Evolutionary conservation across 2,329 filamentous ascomycete genomes (phyloP).

Genomic region (Sporothrix brunneoviolacea): DNA sequence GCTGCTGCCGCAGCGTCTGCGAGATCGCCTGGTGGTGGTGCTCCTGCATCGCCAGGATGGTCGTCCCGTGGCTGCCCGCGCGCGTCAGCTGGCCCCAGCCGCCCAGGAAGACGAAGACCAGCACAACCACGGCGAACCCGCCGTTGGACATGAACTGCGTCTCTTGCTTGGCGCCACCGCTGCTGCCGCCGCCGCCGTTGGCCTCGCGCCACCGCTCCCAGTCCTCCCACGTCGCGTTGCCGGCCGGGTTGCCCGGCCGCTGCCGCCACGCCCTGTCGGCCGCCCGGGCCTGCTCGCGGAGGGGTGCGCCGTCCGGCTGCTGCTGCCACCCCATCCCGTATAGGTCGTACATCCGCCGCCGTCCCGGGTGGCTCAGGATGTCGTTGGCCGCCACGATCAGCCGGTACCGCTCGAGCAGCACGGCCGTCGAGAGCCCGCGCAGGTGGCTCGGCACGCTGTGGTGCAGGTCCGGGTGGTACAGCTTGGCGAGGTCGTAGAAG

Average conservation of each 20-base stretch:
- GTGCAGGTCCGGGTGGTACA: constrained; percentile 82
- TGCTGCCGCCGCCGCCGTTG: constrained; percentile 35
- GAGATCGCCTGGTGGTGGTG: constrained; percentile 61
- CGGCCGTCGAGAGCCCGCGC: constrained; percentile 47
- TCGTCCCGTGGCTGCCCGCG: constrained; percentile 55
- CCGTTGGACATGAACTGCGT: constrained; percentile 69
- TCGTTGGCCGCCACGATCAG: constrained; percentile 82
- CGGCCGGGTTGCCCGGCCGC: constrained; percentile 40
- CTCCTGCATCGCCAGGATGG: constrained; percentile 59
- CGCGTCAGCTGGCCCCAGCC: constrained; percentile 66
- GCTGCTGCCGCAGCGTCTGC: constrained; percentile 48
- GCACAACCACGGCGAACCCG: constrained; percentile 67
- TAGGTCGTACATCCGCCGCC: constrained; percentile 73
- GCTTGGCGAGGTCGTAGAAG: constrained; percentile 88
- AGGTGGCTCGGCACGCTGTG: constrained; percentile 27
- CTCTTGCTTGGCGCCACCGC: constrained; percentile 35
- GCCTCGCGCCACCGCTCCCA: constrained; percentile 76
- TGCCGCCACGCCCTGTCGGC: constrained; percentile 44
- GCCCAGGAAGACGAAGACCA: constrained; percentile 62
- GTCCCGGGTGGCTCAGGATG: constrained; percentile 74
- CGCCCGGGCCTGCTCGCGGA: too few relatives aligned
- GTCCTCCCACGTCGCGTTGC: constrained; percentile 96
- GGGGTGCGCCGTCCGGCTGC: constrained; percentile 40
- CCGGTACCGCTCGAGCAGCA: constrained; percentile 80
- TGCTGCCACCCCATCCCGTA: constrained; percentile 74